Evolutionary conservation across 1,139 yeast genomes (phyloP).

Genomic region (Candida neerlandica): DNA sequence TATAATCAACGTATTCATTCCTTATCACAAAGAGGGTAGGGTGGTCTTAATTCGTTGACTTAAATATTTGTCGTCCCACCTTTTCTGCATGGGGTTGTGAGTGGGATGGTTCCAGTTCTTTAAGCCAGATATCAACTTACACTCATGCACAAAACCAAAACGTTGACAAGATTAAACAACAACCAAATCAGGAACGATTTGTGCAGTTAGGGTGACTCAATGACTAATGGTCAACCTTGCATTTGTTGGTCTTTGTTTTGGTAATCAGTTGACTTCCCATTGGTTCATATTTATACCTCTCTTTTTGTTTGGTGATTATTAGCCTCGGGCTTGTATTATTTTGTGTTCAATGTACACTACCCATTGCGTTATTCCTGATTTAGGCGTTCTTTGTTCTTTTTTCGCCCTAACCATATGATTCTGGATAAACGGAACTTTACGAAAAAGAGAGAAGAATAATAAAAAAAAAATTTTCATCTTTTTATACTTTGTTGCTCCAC

Average conservation of each 20-base stretch:
- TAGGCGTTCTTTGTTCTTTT: background rate
- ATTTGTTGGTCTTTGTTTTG: background rate
- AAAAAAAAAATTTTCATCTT: background rate
- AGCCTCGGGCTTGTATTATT: background rate
- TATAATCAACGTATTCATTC: too few species aligned
- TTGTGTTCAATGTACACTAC: background rate
- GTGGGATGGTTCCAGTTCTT: too few species aligned
- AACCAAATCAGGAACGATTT: background rate
- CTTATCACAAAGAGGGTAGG: too few species aligned
- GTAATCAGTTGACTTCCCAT: constrained; percentile 1
- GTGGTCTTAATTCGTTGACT: background rate
- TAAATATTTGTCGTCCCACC: too few species aligned
- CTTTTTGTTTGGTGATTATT: background rate
- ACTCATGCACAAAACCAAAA: too few species aligned
- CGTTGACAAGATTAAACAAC: background rate
- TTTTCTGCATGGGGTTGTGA: too few species aligned
- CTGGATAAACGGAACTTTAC: background rate
- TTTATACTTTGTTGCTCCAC: background rate
- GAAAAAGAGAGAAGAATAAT: too few species aligned
- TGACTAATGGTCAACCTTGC: background rate
- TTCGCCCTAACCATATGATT: background rate
- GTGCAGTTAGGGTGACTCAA: background rate
- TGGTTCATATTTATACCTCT: background rate
- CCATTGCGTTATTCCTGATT: background rate
- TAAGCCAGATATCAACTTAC: too few species aligned